Conservation (phyloP, 257 asterid species). For the Nyctanthes arbortristis region DNA sequence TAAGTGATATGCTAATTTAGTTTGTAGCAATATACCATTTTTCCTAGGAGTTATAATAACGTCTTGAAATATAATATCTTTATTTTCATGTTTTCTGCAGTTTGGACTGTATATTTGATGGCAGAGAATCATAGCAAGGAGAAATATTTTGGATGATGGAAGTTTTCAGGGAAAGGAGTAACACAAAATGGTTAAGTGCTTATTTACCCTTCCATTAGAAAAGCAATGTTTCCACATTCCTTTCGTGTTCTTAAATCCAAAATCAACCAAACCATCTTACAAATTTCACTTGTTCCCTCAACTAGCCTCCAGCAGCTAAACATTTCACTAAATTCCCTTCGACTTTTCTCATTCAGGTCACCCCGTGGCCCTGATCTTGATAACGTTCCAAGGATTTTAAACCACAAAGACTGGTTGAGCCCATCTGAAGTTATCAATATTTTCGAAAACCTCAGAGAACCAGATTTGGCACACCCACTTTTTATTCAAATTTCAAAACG, state of each 20-base stretch:
- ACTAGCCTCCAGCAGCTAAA: constrained; percentile 26
- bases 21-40: too few relatives aligned
- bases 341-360: constrained; percentile 41
- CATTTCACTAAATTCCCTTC: constrained; percentile 33
- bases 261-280: constrained; percentile 34
- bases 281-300: constrained; percentile 7
- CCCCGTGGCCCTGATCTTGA: constrained; percentile 24
- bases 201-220: too few relatives aligned
- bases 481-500: constrained; percentile 57
- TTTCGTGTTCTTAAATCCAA: constrained; percentile 17
- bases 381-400: constrained; percentile 34
- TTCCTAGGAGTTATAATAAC: too few relatives aligned
- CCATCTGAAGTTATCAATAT: constrained; percentile 64
- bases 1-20: too few relatives aligned
- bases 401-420: constrained; percentile 86
- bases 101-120: too few relatives aligned
- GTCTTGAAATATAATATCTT: too few relatives aligned
- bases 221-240: constrained; percentile 28
- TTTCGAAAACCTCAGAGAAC: constrained; percentile 69
- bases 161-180: too few relatives aligned
- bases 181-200: too few relatives aligned
- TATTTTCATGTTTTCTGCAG: too few relatives aligned
- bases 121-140: too few relatives aligned
- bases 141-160: too few relatives aligned
- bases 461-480: constrained; percentile 48